Percentiles rank a stretch among this genome's conserved stretches.
These are phyloP conservation scores for Saccharomycopsis capsularis DNA, from an alignment of 805 yeast species.

Conservation along the genomic window DNA sequence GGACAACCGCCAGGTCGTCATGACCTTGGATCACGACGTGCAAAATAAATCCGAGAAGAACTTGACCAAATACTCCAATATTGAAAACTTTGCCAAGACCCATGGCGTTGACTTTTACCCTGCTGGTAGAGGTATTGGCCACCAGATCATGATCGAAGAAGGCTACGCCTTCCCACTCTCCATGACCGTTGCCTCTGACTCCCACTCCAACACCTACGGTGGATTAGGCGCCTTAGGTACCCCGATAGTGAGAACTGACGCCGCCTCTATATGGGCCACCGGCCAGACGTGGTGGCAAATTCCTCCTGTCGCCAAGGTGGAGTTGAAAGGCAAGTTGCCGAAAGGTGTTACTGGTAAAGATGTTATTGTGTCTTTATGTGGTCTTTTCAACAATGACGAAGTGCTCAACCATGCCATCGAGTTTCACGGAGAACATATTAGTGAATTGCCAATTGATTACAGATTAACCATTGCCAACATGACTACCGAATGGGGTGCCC, in stretches of 20 bases:
- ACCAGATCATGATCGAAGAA: conserved; percentile 97
- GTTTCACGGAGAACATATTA: conserved; percentile 77
- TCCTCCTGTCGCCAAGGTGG: conserved; percentile 96
- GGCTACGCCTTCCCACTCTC: conserved; percentile 96
- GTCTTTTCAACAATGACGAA: conserved; percentile 85
- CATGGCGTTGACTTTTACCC: conserved; percentile 97
- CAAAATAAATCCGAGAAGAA: conserved; percentile 90
- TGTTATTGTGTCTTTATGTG: conserved; percentile 94
- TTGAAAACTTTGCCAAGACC: conserved; percentile 79
- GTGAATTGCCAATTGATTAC: conserved; percentile 66
- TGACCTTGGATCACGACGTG: conserved; percentile 96
- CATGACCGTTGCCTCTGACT: conserved; percentile 92
- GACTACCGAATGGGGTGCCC: conserved; percentile 99
- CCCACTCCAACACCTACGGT: conserved; percentile 97
- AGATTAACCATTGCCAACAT: conserved; percentile 91
- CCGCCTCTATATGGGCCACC: conserved; percentile 99
- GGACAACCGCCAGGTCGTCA: conserved; percentile 86
- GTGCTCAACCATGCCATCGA: conserved; percentile 92
- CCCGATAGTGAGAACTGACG: conserved; percentile 97
- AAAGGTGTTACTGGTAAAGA: conserved; percentile 92
- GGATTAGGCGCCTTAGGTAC: conserved; percentile 96
- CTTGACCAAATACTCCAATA: conserved; percentile 78
- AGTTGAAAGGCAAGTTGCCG: conserved; percentile 73
- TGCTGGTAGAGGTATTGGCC: conserved; percentile 99
- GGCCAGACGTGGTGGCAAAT: conserved; percentile 99